phyloP scores from a whole-genome alignment of 1,139 yeast genomes.

The Blastobotrys apis region DNA sequence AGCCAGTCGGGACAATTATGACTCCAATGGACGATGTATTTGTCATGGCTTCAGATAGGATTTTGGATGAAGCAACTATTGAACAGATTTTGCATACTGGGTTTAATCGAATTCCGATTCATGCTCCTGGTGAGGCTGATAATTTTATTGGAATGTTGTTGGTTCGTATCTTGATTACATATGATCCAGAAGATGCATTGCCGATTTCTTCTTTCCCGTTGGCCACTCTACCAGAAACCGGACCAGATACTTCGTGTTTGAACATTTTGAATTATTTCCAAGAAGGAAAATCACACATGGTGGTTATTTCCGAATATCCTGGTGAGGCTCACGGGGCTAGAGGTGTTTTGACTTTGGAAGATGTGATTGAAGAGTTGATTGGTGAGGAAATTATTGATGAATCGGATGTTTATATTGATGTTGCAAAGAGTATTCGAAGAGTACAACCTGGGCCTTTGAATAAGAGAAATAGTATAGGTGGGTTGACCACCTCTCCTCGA shows the following conservation, averaged over 20 bases:
- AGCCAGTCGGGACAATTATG: conserved; percentile 82
- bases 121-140: conserved; percentile 80
- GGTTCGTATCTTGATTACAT: conserved; percentile 86
- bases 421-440: conserved; percentile 73
- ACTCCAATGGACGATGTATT: conserved; percentile 90
- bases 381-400: conserved; percentile 98
- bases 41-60: conserved; percentile 80
- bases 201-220: conserved; percentile 92
- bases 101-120: conserved; percentile 93
- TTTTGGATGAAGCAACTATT: conserved; percentile 78
- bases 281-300: conserved; percentile 98
- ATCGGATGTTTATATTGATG: conserved; percentile 90
- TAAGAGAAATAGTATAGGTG: conserved; percentile 41
- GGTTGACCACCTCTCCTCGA: conserved; percentile 14
- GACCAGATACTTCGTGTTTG: conserved; percentile 85
- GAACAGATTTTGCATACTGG: conserved; percentile 93
- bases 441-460: conserved; percentile 81
- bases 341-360: conserved; percentile 92
- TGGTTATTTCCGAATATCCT: conserved; percentile 80
- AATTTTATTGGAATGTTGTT: conserved; percentile 94
- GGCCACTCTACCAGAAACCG: conserved; percentile 94
- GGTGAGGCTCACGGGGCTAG: conserved; percentile 85
- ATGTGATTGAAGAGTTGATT: conserved; percentile 93
- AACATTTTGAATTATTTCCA: conserved; percentile 93
- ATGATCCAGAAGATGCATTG: conserved; percentile 93